Base-by-base conservation (phyloP, 495 filamentous ascomycete species). In the Lepraria neglecta region DNA sequence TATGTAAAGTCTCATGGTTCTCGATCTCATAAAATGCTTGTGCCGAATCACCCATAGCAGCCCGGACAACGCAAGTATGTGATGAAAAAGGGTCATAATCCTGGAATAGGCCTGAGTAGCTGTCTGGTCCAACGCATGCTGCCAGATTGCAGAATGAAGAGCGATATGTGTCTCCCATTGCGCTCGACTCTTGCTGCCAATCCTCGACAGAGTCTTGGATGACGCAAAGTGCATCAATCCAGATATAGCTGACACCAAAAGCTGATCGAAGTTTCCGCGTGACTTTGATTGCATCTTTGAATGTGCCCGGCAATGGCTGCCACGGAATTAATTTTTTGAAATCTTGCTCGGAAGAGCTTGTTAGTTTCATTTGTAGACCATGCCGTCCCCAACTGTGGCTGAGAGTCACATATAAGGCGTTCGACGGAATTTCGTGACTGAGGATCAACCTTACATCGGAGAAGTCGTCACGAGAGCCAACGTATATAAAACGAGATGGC, bases 181-280 rank as follows among this genome's bases (percentile, higher is more conserved):
- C n/a, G n/a, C n/a, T n/a, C n/a, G n/a, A n/a, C n/a, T n/a, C n/a
- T n/a, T n/a, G n/a, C n/a, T n/a, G n/a, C n/a, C 38, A 42, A 42
- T 42, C 38, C 38, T 42, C 38, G 38, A 14, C 6, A 21, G 56
- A 58, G 38, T 64, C 62, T 47, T 64, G 62, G 12, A 54, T 42
- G 31, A 64, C 60, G 45, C 62, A 64, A 6, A 64, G 35, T 19
- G 62, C 62, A 60, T 64, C 58, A 21, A 64, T 60, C 62, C 62
- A 64, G 17, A 64, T 17, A 33, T 64, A 64, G 3, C 47, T 28
- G 31, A 64, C 45, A 24, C 55, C 46, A 2, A 64, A 38, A 42
- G 38, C 38, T 42, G 38, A 42, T 42, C 14, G 38, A 6, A 42
- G 38, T 14, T 42, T 42, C 38, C 38, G 38, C 38, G 38, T 42